A percentile compares a stretch with the other conserved stretches of the same genome.
Conservation (phyloP, 768 basidiomycete genomes). For the Tylopilus sp. region DNA sequence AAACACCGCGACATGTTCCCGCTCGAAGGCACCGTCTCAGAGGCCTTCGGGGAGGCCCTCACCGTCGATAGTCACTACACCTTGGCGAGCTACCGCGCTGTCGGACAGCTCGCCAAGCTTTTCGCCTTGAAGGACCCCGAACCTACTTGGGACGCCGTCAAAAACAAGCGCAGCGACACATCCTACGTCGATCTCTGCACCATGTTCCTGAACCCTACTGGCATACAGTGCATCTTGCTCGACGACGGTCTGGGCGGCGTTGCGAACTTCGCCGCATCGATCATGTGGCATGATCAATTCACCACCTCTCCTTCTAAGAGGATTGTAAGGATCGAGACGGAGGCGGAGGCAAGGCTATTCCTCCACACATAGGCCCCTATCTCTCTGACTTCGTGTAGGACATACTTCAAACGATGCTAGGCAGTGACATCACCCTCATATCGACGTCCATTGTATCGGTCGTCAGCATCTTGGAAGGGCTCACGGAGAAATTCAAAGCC, state of each 20-base stretch:
- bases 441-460: constrained; percentile 14
- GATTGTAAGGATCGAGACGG: constrained; percentile 64
- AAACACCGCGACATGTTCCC: constrained; percentile 43
- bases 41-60: constrained; percentile 55
- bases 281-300: constrained; percentile 62
- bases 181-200: constrained; percentile 59
- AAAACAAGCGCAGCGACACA: constrained; percentile 38
- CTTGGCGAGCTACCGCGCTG: constrained; percentile 57
- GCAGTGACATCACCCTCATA: not conserved
- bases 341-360: constrained; percentile 58
- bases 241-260: constrained; percentile 67
- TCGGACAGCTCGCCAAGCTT: constrained; percentile 49
- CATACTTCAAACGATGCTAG: constrained; percentile 23
- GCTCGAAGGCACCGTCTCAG: constrained; percentile 28
- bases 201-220: constrained; percentile 48
- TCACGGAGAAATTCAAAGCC: constrained; percentile 35
- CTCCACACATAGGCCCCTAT: not conserved
- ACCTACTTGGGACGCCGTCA: constrained; percentile 58
- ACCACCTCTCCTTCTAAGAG: constrained; percentile 50
- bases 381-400: constrained; percentile 6
- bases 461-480: constrained; percentile 17
- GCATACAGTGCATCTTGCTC: constrained; percentile 66
- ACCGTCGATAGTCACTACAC: constrained; percentile 50
- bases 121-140: constrained; percentile 37
- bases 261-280: constrained; percentile 44